phyloP scores from a whole-genome alignment of 352 stramenopile species.

The Phytopythium oedochilum region DNA sequence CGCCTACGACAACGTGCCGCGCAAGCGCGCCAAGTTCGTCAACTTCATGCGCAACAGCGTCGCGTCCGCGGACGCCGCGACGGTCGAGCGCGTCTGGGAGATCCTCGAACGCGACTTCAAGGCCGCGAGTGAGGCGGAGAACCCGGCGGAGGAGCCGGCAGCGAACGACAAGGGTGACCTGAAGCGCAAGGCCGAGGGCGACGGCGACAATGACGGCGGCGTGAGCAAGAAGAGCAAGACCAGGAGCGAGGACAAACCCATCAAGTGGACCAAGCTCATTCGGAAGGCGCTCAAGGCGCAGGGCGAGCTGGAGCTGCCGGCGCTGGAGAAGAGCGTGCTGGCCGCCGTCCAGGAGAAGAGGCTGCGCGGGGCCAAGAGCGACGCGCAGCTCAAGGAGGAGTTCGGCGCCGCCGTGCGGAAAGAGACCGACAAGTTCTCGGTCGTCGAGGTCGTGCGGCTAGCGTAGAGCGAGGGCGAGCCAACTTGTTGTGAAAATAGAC shows the following conservation, averaged over 20 bases:
- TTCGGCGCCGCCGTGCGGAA: slow-evolving; percentile 41
- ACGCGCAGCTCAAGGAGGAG: slow-evolving; percentile 66
- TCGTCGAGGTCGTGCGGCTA: slow-evolving; percentile 53
- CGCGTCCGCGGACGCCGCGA: slow-evolving; percentile 31
- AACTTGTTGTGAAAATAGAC: slow-evolving; percentile 4
- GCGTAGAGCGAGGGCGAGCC: slow-evolving; percentile 8
- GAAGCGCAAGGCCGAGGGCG: slow-evolving; percentile 37
- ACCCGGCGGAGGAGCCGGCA: slow-evolving; percentile 5
- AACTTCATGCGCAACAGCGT: slow-evolving; percentile 91
- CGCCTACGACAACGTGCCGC: slow-evolving; percentile 88
- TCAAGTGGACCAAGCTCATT: slow-evolving; percentile 77
- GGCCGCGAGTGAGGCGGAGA: slow-evolving; percentile 18
- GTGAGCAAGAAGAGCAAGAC: slow-evolving; percentile 42
- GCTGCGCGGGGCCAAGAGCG: slow-evolving; percentile 34
- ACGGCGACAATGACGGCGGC: slow-evolving; percentile 13
- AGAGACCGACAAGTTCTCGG: slow-evolving; percentile 31
- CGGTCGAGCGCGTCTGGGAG: slow-evolving; percentile 62
- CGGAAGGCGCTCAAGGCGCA: slow-evolving; percentile 47
- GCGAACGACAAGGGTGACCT: slow-evolving; percentile 17
- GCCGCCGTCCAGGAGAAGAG: slow-evolving; percentile 37
- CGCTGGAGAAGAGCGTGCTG: slow-evolving; percentile 43
- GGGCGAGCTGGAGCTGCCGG: slow-evolving; percentile 34
- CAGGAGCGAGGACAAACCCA: slow-evolving; percentile 30
- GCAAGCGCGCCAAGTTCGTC: slow-evolving; percentile 92
- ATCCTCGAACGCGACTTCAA: slow-evolving; percentile 72